A percentile compares a stretch with the other conserved stretches of the same genome.
These are phyloP conservation scores for Microglena sp. DNA, from an alignment of 139 green algal genomes.

Conservation along the genomic window DNA sequence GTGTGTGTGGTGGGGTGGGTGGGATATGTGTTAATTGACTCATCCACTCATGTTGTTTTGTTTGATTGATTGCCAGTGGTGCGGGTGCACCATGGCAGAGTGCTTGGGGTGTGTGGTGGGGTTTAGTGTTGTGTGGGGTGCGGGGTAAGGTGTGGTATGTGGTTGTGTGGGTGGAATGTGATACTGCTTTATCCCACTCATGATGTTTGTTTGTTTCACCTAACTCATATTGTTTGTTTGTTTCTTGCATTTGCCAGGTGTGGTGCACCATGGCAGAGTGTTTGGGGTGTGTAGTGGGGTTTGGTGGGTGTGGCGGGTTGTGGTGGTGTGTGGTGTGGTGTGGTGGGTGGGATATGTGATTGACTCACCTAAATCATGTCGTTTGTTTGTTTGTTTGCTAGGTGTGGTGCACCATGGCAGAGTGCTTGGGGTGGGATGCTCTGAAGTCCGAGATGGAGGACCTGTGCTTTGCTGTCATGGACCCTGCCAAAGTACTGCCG, in stretches of 20 bases:
- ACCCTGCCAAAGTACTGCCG: constrained; percentile 54
- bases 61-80: too few relatives aligned
- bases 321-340: neutral
- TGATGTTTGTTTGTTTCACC: too few relatives aligned
- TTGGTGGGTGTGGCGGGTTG: neutral
- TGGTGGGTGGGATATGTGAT: neutral
- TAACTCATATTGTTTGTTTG: neutral
- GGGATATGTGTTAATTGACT: neutral
- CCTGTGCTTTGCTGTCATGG: constrained; percentile 87
- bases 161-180: too few relatives aligned
- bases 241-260: neutral
- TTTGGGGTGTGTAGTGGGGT: neutral
- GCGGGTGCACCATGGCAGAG: neutral
- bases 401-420: constrained; percentile 82
- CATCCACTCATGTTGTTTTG: too few relatives aligned
- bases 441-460: constrained; percentile 96
- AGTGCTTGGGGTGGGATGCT: constrained; percentile 81
- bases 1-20: neutral
- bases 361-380: neutral
- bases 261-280: neutral
- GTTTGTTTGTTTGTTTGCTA: neutral
- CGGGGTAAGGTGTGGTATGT: neutral
- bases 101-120: neutral
- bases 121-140: neutral
- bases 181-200: too few relatives aligned